Evolutionary conservation across 2,329 filamentous ascomycete genomes (phyloP).

Genomic region (Fusarium sp.): DNA sequence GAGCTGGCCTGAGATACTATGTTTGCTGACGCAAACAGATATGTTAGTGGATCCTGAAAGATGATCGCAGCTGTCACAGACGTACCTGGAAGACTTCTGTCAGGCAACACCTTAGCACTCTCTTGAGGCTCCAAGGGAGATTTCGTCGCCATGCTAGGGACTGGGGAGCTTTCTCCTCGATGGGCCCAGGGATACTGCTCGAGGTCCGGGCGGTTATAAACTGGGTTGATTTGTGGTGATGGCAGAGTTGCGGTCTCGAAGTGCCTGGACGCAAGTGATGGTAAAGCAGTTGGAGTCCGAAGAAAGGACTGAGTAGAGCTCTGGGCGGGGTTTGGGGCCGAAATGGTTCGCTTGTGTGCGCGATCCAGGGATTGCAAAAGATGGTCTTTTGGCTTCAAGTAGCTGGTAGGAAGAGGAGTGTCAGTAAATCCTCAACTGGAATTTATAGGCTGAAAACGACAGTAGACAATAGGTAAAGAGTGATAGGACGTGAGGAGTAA

Average conservation of each 20-base stretch:
- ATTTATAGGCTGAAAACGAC: slow-evolving; percentile 20
- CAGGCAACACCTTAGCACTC: slow-evolving; percentile 17
- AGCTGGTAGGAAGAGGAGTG: slow-evolving; percentile 15
- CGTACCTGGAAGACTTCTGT: slow-evolving; percentile 28
- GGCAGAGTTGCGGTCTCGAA: slow-evolving; percentile 34
- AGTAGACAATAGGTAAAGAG: neutral
- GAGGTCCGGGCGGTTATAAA: slow-evolving; percentile 22
- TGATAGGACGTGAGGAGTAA: slow-evolving; percentile 9
- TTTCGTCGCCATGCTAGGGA: slow-evolving; percentile 18
- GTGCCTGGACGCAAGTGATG: slow-evolving; percentile 33
- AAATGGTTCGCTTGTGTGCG: slow-evolving; percentile 64
- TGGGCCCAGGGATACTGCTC: slow-evolving; percentile 35
- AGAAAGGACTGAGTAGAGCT: slow-evolving; percentile 35
- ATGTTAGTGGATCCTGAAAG: slow-evolving; percentile 8
- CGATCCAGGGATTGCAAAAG: slow-evolving; percentile 45
- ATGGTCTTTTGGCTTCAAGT: slow-evolving; percentile 27
- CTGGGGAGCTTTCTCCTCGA: slow-evolving; percentile 29
- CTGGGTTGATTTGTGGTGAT: slow-evolving; percentile 30
- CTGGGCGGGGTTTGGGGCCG: slow-evolving; percentile 61
- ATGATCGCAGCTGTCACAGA: neutral
- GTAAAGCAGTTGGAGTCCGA: slow-evolving; percentile 39
- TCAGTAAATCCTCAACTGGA: slow-evolving; percentile 13
- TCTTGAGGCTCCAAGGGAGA: slow-evolving; percentile 27
- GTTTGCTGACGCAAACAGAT: slow-evolving; percentile 12
- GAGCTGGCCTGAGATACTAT: slow-evolving; percentile 17